Conservation (phyloP, 495 filamentous ascomycete genomes). For the Pseudomonodictys pantanalensis region DNA sequence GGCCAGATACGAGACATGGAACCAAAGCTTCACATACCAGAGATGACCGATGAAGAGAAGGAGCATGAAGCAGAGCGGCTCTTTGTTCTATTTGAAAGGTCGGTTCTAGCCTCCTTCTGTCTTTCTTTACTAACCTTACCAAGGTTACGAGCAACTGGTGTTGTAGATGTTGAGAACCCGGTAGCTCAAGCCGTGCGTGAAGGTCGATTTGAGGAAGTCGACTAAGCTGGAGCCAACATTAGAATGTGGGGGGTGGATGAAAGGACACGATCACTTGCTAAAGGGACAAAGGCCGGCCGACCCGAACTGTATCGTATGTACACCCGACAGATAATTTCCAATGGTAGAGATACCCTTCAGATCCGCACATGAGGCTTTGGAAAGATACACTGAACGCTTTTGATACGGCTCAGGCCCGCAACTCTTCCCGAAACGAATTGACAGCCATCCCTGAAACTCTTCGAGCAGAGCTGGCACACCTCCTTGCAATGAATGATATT, state of each 20-base stretch:
- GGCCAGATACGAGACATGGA: constrained; percentile 74
- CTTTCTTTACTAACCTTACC: constrained; percentile 26
- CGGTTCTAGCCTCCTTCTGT: constrained; percentile 24
- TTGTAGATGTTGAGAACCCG: constrained; percentile 81
- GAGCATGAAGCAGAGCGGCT: constrained; percentile 86
- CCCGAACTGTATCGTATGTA: not conserved
- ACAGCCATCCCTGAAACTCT: not conserved
- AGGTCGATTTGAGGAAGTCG: constrained; percentile 72
- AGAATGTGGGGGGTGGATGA: not conserved
- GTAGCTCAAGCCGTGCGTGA: constrained; percentile 69
- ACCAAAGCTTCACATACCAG: constrained; percentile 47
- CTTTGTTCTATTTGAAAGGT: constrained; percentile 82
- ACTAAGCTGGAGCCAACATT: not conserved
- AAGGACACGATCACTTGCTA: not conserved
- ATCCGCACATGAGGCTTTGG: not conserved
- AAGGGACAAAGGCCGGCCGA: not conserved
- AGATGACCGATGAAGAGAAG: constrained; percentile 89
- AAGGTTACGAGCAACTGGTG: constrained; percentile 66
- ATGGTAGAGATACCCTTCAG: not conserved
- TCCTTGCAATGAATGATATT: not conserved
- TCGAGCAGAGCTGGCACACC: not conserved
- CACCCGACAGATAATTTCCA: not conserved
- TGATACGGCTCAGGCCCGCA: not conserved
- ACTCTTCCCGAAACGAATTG: not conserved
- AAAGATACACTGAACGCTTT: not conserved